Evolutionary conservation across 2,329 filamentous ascomycete species (phyloP), one percentile per base, ranked within the genome.

Genomic region (Scytalidium lignicola): DNA sequence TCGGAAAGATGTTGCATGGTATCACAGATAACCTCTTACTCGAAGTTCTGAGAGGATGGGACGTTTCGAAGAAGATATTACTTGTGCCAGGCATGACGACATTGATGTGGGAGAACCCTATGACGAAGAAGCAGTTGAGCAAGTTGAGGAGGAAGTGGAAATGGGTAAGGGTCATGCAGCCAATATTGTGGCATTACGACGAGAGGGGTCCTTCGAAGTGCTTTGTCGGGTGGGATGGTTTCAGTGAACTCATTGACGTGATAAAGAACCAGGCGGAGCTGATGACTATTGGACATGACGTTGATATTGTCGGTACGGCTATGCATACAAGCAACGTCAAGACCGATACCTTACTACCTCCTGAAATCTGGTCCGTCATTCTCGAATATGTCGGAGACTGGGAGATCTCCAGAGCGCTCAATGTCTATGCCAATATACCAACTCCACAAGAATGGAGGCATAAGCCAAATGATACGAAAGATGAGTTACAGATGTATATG

Each of bases 301-400:
- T 88, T 49, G 65, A 72, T 50, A 53, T 66, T 62, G 43, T 69
- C 57, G 59, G 56, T 26, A 59, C 62, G 12, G 59, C 56, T 39
- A 69, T 75, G 22, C 71, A 73, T 42, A 66, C 70, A 52, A 64
- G 69, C 40, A 69, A 69, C 23, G 61, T 65, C 44, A 69, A 65
- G 52, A 67, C 65, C 20, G 55, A 63, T 52, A 52, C 62, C 42
- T 72, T 72, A 40, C 72, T 97, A 1, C 92, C 92, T 0, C 82
- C 87, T 0, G 92, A 97, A 67, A 78, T 96, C 37, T 96, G 91
- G 90, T 86, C 86, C 26, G 86, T 92, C 50, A 86, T 97, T 43
- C 82, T 96, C 41, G 88, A 95, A 55, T 82, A 85, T 54, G 81
- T 90, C 0, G 83, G 83, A 41, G 92, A 97, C 65, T 97, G 92